Evolutionary conservation across 441 rosid genomes (phyloP), one percentile per base, ranked within the genome.

Genomic region (Corymbia citriodora): DNA sequence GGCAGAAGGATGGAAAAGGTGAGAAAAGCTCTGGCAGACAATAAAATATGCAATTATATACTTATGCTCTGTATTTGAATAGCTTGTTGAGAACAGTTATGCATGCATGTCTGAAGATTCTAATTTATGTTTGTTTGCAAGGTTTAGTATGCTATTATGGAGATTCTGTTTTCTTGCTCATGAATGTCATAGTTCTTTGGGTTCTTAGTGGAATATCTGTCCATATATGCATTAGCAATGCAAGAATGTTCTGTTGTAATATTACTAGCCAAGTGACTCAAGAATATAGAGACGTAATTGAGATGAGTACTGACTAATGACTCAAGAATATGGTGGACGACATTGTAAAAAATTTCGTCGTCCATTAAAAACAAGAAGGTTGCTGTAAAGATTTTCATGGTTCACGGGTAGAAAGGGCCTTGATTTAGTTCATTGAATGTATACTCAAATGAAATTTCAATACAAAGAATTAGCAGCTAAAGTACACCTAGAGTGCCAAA

Each of bases 391-490:
- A 29, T 61, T 25, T 29, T 27, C 31, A 4, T 2, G 2, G n/a
- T 61, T 61, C 15, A 11, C 3, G 27, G 1, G 68, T 29, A 63
- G 31, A 63, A 29, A 27, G 31, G 8, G 9, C 70, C 31, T 13
- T 6, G 25, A 3, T 55, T 55, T 55, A 18, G 59, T 55, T 19
- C 59, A 55, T 55, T 8, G 25, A 55, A 8, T 19, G 59, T 55
- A 19, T 55, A 55, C 21, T 55, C 2, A 1, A 1, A 18, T 1
- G 10, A 55, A 55, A 2, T 55, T 55, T 19, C 2, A 0, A n/a
- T n/a, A n/a, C n/a, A n/a, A 0, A 55, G 61, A 10, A 55, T 21
- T 55, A 55, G n/a, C n/a, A n/a, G n/a, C n/a, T n/a, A n/a, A n/a
- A n/a, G n/a, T n/a, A n/a, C n/a, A n/a, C n/a, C n/a, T n/a, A n/a